Percentiles rank a stretch among this genome's conserved stretches.
phyloP scores from a whole-genome alignment of 805 yeast species.

The Candida coquimbonensis region DNA sequence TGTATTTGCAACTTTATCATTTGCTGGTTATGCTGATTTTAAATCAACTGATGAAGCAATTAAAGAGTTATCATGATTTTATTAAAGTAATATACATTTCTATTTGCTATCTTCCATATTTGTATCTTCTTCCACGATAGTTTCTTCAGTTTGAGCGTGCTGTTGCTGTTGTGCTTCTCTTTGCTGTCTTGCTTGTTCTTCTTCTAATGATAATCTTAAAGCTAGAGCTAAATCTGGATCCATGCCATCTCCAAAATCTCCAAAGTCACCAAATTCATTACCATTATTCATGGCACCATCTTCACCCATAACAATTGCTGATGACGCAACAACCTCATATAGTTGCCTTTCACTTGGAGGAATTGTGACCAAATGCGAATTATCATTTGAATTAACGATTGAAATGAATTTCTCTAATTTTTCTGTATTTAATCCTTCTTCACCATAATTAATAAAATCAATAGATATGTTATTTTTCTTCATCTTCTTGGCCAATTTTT shows the following conservation, averaged over 20 bases:
- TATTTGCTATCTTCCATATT: conserved; percentile 6
- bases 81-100: background rate
- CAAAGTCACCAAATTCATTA: conserved; percentile 40
- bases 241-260: conserved; percentile 74
- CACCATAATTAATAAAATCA: conserved; percentile 90
- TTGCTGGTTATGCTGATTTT: conserved; percentile 11
- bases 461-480: conserved; percentile 89
- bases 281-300: conserved; percentile 37
- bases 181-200: conserved; percentile 88
- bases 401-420: conserved; percentile 75
- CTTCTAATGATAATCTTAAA: conserved; percentile 87
- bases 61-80: background rate
- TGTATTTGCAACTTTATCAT: conserved; percentile 13
- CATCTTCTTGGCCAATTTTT: conserved; percentile 82
- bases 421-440: conserved; percentile 67
- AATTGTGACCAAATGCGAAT: conserved; percentile 75
- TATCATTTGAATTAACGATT: conserved; percentile 63
- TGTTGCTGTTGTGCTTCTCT: conserved; percentile 34
- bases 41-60: conserved; percentile 7
- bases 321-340: conserved; percentile 72
- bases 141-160: conserved; percentile 2
- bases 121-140: background rate
- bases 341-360: conserved; percentile 84
- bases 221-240: conserved; percentile 98
- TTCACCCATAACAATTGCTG: conserved; percentile 66